These are phyloP conservation scores for Candida nanaspora DNA, from an alignment of 805 yeast genomes.

Conservation along the genomic window DNA sequence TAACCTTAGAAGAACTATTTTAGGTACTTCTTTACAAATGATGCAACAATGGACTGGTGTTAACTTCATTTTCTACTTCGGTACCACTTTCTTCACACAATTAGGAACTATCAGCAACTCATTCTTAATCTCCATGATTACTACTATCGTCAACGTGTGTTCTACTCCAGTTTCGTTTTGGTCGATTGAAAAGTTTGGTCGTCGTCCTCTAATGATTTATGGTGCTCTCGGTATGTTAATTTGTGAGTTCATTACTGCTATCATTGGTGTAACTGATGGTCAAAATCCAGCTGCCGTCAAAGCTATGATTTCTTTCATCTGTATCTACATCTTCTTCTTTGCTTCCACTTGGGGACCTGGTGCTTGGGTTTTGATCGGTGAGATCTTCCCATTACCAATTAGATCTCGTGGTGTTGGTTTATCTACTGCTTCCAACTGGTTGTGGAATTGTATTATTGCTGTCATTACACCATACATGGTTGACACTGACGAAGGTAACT, in stretches of 20 bases:
- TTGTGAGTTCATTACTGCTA: constrained; percentile 55
- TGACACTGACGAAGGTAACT: constrained; percentile 53
- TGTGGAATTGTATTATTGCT: constrained; percentile 71
- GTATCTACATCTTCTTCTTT: constrained; percentile 64
- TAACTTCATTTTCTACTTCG: constrained; percentile 69
- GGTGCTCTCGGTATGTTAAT: constrained; percentile 44
- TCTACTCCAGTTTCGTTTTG: constrained; percentile 50
- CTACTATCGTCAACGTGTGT: constrained; percentile 45
- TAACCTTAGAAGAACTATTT: constrained; percentile 35
- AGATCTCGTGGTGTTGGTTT: constrained; percentile 69
- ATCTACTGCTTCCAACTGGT: constrained; percentile 74
- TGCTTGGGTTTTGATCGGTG: constrained; percentile 61
- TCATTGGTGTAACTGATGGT: constrained; percentile 26
- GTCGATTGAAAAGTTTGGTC: constrained; percentile 54
- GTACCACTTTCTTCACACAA: constrained; percentile 57
- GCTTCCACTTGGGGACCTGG: constrained; percentile 85
- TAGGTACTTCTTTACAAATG: constrained; percentile 37
- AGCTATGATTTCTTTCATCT: constrained; percentile 36
- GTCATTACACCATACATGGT: constrained; percentile 70
- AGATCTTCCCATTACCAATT: constrained; percentile 62
- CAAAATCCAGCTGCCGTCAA: constrained; percentile 19
- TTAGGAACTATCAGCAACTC: constrained; percentile 39
- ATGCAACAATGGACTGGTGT: constrained; percentile 76
- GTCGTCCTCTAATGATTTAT: constrained; percentile 38
- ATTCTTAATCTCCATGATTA: constrained; percentile 44